A percentile compares a stretch with the other conserved stretches of the same genome.
Conservation (phyloP, 805 yeast species). For the Kodamaea leandrae region DNA sequence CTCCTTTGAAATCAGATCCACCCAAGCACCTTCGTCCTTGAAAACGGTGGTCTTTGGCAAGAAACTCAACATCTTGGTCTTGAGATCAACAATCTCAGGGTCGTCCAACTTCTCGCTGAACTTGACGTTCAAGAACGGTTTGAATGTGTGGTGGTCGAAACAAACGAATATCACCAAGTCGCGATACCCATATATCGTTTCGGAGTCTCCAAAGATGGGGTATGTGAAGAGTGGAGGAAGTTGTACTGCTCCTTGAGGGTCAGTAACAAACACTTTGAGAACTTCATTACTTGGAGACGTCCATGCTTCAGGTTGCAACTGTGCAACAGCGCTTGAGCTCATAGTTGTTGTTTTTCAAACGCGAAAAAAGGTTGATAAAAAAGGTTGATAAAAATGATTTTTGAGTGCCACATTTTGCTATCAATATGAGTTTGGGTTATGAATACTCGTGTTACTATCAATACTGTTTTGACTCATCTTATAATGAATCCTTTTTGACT, state of each 20-base stretch:
- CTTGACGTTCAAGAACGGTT: constrained; percentile 66
- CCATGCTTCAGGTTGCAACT: constrained; percentile 68
- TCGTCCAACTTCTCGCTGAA: constrained; percentile 52
- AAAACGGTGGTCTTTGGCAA: constrained; percentile 61
- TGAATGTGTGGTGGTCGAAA: constrained; percentile 71
- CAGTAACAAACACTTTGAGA: constrained; percentile 54
- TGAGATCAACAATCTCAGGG: constrained; percentile 58
- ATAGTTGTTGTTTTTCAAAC: not conserved
- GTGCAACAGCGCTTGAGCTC: constrained; percentile 10
- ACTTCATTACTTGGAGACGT: constrained; percentile 71
- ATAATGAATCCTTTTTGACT: no score
- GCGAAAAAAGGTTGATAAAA: not conserved
- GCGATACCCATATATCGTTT: constrained; percentile 80
- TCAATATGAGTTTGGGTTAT: no score
- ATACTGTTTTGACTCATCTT: no score
- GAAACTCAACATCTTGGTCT: constrained; percentile 49
- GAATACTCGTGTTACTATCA: no score
- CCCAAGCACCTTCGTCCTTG: constrained; percentile 70
- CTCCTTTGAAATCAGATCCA: constrained; percentile 51
- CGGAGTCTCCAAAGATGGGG: constrained; percentile 91
- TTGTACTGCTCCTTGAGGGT: constrained; percentile 50
- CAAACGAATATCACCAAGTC: constrained; percentile 62
- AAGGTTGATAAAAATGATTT: not conserved
- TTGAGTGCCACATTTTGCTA: no score
- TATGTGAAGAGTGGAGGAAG: constrained; percentile 84